Percentiles rank a stretch among this genome's conserved stretches.
Evolutionary conservation across 192 early-diverging fungal species (phyloP).

Genomic region (Podila clonocystis): DNA sequence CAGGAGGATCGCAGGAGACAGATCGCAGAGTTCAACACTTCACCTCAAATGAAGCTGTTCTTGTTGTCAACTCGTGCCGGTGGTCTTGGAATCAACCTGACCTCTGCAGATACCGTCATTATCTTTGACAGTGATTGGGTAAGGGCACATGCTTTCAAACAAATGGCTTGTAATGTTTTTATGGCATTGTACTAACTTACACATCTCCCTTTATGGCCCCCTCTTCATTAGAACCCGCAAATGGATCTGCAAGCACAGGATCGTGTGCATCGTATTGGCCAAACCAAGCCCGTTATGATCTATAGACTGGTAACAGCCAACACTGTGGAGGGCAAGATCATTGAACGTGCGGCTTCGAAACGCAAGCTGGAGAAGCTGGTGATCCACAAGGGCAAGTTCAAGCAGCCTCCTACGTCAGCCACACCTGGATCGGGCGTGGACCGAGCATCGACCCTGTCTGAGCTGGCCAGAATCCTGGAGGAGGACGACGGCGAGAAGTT

Average conservation of each 20-base stretch:
- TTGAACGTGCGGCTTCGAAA: constrained; percentile 85
- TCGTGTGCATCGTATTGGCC: constrained; percentile 96
- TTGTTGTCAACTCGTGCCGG: constrained; percentile 95
- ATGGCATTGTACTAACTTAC: not conserved
- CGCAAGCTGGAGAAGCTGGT: constrained; percentile 93
- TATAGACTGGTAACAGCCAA: constrained; percentile 89
- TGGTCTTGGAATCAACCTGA: constrained; percentile 97
- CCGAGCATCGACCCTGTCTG: constrained; percentile 63
- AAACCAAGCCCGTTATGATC: constrained; percentile 89
- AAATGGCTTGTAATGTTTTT: not conserved
- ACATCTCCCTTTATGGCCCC: not conserved
- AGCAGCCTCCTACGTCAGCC: constrained; percentile 53
- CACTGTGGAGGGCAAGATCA: constrained; percentile 86
- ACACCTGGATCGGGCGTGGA: constrained; percentile 13
- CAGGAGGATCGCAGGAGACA: constrained; percentile 84
- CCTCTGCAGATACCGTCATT: constrained; percentile 95
- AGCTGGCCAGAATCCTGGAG: constrained; percentile 79
- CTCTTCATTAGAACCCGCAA: constrained; percentile 87
- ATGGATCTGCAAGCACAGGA: constrained; percentile 97
- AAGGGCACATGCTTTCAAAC: constrained; percentile 13
- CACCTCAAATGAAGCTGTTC: constrained; percentile 76
- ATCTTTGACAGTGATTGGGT: constrained; percentile 97
- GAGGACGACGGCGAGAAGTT: constrained; percentile 78
- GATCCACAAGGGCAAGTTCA: constrained; percentile 90
- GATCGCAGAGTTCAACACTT: constrained; percentile 82